These are phyloP conservation scores for Corylus avellana DNA, from an alignment of 306 rosid genomes.

Conservation along the genomic window DNA sequence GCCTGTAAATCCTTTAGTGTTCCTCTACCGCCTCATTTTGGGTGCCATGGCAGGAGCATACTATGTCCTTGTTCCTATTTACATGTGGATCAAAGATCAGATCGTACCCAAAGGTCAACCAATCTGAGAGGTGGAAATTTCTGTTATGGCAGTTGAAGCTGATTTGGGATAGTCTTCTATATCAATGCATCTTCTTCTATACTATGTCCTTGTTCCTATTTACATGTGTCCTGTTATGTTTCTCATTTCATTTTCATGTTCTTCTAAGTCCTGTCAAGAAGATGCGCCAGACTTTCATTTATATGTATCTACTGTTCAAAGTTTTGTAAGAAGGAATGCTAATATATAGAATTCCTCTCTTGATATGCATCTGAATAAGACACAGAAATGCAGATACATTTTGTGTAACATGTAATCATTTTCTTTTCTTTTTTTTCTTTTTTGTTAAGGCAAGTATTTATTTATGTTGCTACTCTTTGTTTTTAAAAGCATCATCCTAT, in stretches of 20 bases:
- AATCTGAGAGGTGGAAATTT: constrained; percentile 40
- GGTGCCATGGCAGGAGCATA: constrained; percentile 83
- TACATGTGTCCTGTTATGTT: neutral
- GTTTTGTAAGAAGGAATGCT: no score
- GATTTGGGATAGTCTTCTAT: constrained; percentile 21
- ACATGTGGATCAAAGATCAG: constrained; percentile 93
- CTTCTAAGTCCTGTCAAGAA: neutral
- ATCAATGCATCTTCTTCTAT: constrained; percentile 18
- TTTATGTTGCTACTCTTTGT: neutral
- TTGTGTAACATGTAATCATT: neutral
- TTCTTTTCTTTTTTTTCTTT: neutral
- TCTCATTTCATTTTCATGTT: neutral
- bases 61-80: constrained; percentile 76
- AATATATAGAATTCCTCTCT: no score
- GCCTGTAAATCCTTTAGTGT: constrained; percentile 59
- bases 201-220: no score
- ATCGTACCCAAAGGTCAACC: constrained; percentile 88
- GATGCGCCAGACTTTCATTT: neutral
- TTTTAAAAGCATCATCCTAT: no score
- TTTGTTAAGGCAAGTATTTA: neutral
- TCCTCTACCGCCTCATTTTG: constrained; percentile 61
- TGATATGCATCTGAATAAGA: no score
- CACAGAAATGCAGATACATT: neutral
- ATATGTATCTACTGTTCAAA: no score
- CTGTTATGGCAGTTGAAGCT: constrained; percentile 21